Conservation (phyloP, 495 filamentous ascomycete genomes). For the Tetracladium marchalianum region DNA sequence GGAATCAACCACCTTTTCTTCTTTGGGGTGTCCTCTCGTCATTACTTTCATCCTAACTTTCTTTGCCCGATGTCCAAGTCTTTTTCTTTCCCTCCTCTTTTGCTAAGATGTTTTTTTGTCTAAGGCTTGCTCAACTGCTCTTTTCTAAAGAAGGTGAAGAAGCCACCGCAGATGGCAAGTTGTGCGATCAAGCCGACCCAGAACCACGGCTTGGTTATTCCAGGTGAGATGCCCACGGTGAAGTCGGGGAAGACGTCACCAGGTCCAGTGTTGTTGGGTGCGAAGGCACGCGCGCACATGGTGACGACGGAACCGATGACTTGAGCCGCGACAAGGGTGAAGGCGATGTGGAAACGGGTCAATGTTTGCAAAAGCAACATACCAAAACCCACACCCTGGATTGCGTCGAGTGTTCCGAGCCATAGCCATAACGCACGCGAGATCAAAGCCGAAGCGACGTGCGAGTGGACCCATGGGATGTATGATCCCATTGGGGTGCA, state of each 20-base stretch:
- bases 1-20: too few species aligned
- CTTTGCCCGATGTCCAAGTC: too few species aligned
- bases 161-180: conserved; percentile 53
- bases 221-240: conserved; percentile 28
- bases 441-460: conserved; percentile 38
- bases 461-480: conserved; percentile 46
- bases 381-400: conserved; percentile 52
- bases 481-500: conserved; percentile 46
- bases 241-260: conserved; percentile 57
- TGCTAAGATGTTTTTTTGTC: too few species aligned
- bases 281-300: conserved; percentile 47
- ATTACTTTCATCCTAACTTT: too few species aligned
- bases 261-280: conserved; percentile 48
- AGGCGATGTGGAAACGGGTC: conserved; percentile 48
- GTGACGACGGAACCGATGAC: conserved; percentile 42
- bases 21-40: too few species aligned
- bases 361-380: conserved; percentile 56
- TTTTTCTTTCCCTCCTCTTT: too few species aligned
- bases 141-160: conserved; percentile 61
- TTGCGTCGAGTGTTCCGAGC: conserved; percentile 52
- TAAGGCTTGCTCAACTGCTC: conserved; percentile 62
- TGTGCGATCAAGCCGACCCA: conserved; percentile 57
- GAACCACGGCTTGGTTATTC: conserved; percentile 50
- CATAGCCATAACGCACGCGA: conserved; percentile 53
- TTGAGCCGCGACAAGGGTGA: conserved; percentile 41